Evolutionary conservation across 139 green algal species (phyloP), one percentile per base, ranked within the genome.

Genomic region (Coelastrella sp.): DNA sequence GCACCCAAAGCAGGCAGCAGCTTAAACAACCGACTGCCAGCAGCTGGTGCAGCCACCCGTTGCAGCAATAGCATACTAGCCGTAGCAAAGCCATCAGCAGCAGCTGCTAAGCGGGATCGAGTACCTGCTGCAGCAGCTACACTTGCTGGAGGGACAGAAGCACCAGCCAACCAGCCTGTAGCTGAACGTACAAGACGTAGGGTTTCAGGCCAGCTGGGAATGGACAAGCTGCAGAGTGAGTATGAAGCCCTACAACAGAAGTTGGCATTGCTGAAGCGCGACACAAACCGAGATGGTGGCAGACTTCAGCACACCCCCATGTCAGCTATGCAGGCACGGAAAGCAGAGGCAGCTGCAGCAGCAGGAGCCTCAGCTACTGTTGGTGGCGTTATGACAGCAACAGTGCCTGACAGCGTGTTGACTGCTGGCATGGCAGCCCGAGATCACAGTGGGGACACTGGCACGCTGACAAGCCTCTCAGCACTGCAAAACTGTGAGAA

Each of bases 211-310:
- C 60, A 66, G 57, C 87, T 86, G 20, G 80, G 80, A 15, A 91
- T 91, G 88, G 88, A 91, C 66, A 88, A 88, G 56, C 81, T 91
- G n/a, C 88, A 91, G 12, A 83, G 56, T 60, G 88, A 91, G 68
- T 91, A 91, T 88, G 88, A 91, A 25, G 80, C 88, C 57, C 68
- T 91, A 57, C 88, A 91, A 72, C 88, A 91, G 70, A 91, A 88
- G 81, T 72, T 91, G 25, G 88, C 88, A 7, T 58, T 88, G 68
- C 80, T 91, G 24, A 91, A 91, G 80, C 68, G 88, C 17, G 88
- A 84, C 70, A 90, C 58, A 56, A 90, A 84, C 74, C 57, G 85
- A 24, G 85, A 82, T 82, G 22, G 68, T n/a, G 70, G 88, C 81
- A 49, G 60, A 20, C 49, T 78, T 15, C 57, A 68, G 24, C 84